Evolutionary conservation across 139 green algal genomes (phyloP), one percentile per base, ranked within the genome.

Genomic region (Ulvella scutata): DNA sequence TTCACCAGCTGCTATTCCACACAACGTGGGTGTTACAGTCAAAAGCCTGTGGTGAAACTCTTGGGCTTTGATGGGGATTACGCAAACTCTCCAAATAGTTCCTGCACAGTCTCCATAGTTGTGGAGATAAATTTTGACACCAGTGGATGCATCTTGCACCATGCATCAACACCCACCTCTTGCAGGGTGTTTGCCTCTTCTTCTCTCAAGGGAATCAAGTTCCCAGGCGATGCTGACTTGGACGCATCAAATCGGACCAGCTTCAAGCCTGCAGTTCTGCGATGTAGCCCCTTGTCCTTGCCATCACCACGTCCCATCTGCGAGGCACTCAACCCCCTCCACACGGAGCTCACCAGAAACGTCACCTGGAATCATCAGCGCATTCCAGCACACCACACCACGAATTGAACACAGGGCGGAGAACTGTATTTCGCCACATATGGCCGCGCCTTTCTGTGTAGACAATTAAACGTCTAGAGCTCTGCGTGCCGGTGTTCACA

Each of bases 291-390:
- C 33, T 67, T 67, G 20, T 79, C 75, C 60, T 38, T 21, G 20
- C 28, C 3, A 26, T 35, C 35, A 72, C 40, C n/a, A 7, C 51
- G 4, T 74, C 75, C 43, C 17, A 75, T 1, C 44, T 78, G 9
- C 31, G 74, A 61, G 34, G 28, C 43, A 74, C 75, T 40, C 44
- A 78, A 62, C 44, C 72, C 37, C 10, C 43, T 74, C 74, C 43
- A 60, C 74, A 35, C 39, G 35, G 35, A 40, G 26, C 74, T 39
- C 74, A 67, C 51, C 31, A 67, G 51, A 29, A 67, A 67, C 51
- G 10, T 26, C 6, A 67, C 51, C 51, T 67, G 51, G 10, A 67
- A 0, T 26, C 40, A 20, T 20, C 17, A 59, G 40, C 40, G 17
- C 17, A 59, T 59, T 26, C 17, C 40, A 59, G 40, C 40, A 59